These are phyloP conservation scores for Corylus avellana DNA, from an alignment of 306 rosid genomes.

Conservation along the genomic window DNA sequence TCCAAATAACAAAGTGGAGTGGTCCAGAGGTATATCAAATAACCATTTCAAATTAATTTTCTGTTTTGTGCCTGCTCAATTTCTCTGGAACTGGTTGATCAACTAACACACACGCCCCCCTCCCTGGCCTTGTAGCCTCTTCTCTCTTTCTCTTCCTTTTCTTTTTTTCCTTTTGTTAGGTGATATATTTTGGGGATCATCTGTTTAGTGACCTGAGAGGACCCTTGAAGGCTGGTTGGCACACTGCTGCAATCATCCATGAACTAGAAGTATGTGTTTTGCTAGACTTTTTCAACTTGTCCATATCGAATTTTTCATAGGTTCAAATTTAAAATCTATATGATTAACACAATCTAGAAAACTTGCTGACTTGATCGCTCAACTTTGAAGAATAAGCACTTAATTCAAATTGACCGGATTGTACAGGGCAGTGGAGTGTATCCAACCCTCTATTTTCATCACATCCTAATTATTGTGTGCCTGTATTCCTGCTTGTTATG, in stretches of 20 bases:
- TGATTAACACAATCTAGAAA: background rate
- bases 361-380: background rate
- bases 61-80: slow-evolving; percentile 5
- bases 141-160: background rate
- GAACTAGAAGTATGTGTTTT: slow-evolving; percentile 72
- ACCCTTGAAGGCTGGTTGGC: slow-evolving; percentile 99
- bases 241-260: slow-evolving; percentile 93
- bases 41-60: slow-evolving; percentile 16
- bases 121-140: too few relatives aligned
- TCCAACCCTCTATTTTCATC: background rate
- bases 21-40: slow-evolving; percentile 84
- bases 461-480: background rate
- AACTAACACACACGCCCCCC: slow-evolving; percentile 2
- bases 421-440: background rate
- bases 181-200: slow-evolving; percentile 98
- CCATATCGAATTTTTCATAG: background rate
- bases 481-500: slow-evolving; percentile 15
- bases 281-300: slow-evolving; percentile 23
- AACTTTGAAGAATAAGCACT: background rate
- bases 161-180: slow-evolving; percentile 48
- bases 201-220: slow-evolving; percentile 96
- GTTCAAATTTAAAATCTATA: background rate
- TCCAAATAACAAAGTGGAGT: slow-evolving; percentile 86
- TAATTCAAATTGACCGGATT: background rate
- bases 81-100: slow-evolving; percentile 23